These are phyloP conservation scores for Barnettozyma pratensis DNA, from an alignment of 805 yeast genomes.

Conservation along the genomic window DNA sequence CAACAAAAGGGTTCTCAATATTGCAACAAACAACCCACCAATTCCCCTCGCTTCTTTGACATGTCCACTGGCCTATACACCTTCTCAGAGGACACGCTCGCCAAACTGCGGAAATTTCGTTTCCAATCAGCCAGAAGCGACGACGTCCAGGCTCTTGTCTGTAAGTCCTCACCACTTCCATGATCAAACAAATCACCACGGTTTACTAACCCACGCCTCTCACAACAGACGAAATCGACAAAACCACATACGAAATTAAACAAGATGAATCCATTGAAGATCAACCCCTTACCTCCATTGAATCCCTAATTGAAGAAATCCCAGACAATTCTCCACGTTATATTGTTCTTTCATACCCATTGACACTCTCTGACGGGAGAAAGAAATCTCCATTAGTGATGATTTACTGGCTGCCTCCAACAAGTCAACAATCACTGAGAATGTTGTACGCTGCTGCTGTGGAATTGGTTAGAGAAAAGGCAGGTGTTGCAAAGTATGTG, in stretches of 20 bases:
- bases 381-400: constrained; percentile 68
- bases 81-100: constrained; percentile 55
- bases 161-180: constrained; percentile 29
- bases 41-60: not conserved
- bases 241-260: constrained; percentile 44
- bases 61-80: constrained; percentile 53
- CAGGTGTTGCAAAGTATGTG: constrained; percentile 29
- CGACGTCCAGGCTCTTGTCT: constrained; percentile 56
- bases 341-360: constrained; percentile 71
- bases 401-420: constrained; percentile 85
- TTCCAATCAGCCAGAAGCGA: constrained; percentile 63
- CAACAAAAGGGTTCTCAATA: not conserved
- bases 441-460: constrained; percentile 92
- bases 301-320: constrained; percentile 64
- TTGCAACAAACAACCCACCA: no score
- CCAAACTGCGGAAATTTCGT: constrained; percentile 64
- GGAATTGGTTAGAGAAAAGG: constrained; percentile 66
- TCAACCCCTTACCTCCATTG: constrained; percentile 45
- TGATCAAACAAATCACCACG: no score
- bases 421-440: constrained; percentile 73
- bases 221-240: constrained; percentile 47
- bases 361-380: constrained; percentile 65
- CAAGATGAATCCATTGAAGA: constrained; percentile 36
- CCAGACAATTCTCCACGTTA: constrained; percentile 82
- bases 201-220: no score